These are phyloP conservation scores for Sporothrix protearum DNA, from an alignment of 2,329 filamentous ascomycete species.

Conservation along the genomic window DNA sequence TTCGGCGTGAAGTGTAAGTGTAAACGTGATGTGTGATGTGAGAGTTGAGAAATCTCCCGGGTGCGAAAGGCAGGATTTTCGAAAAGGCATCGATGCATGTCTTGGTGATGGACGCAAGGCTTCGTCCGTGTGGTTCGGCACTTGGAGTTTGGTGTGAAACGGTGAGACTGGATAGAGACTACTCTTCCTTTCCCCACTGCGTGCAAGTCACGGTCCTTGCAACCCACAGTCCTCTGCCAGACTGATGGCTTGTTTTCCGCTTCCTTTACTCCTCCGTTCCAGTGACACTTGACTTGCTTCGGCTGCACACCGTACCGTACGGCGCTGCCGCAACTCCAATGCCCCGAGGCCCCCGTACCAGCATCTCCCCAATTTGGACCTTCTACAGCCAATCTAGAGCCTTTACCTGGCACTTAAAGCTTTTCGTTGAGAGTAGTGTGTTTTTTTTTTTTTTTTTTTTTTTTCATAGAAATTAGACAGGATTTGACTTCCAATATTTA, in stretches of 20 bases:
- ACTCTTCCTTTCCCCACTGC: background rate
- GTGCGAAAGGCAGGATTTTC: no score
- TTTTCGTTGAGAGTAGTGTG: no score
- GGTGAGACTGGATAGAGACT: background rate
- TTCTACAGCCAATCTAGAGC: no score
- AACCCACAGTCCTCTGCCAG: no score
- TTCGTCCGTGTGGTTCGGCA: background rate
- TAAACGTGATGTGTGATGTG: background rate
- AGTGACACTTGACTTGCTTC: background rate
- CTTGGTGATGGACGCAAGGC: background rate
- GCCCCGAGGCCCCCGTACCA: background rate
- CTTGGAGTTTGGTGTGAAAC: background rate
- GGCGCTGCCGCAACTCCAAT: conserved; percentile 1
- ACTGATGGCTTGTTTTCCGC: no score
- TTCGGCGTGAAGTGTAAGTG: background rate
- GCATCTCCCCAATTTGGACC: background rate
- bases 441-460: no score
- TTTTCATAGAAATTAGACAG: no score
- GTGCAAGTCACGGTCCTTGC: background rate
- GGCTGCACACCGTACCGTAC: background rate
- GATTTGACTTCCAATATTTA: no score
- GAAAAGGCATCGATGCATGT: background rate
- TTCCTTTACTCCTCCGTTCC: background rate
- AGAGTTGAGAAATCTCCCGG: no score
- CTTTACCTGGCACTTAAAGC: no score